phyloP scores from a whole-genome alignment of 2,329 filamentous ascomycete genomes.

The Zymoseptoria brevis region DNA sequence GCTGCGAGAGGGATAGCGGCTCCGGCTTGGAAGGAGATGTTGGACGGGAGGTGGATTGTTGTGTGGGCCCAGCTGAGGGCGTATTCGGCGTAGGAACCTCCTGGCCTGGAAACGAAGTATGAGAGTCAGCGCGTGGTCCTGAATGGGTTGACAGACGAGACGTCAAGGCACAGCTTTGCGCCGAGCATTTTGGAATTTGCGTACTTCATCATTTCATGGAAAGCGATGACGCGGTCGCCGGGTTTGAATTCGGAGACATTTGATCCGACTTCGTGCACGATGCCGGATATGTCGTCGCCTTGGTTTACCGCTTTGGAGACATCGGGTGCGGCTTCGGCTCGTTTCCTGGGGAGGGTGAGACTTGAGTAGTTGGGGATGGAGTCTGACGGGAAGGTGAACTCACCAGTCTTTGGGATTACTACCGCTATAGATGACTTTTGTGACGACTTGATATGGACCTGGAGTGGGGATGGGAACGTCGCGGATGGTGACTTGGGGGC shows the following conservation, averaged over 20 bases:
- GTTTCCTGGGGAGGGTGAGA: too few relatives aligned
- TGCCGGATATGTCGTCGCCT: conserved; percentile 32
- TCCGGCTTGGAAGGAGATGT: conserved; percentile 45
- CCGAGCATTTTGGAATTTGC: too few relatives aligned
- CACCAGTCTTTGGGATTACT: conserved; percentile 29
- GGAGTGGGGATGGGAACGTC: conserved; percentile 38
- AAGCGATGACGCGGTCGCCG: conserved; percentile 51
- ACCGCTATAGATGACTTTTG: conserved; percentile 26
- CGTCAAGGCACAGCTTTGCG: too few relatives aligned
- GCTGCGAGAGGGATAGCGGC: conserved; percentile 40
- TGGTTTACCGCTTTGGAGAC: conserved; percentile 19
- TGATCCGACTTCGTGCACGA: conserved; percentile 47
- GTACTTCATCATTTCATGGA: conserved; percentile 43
- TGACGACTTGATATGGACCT: conserved; percentile 25
- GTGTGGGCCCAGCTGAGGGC: conserved; percentile 49
- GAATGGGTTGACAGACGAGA: too few relatives aligned
- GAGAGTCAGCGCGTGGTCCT: too few relatives aligned
- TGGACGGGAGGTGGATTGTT: conserved; percentile 48
- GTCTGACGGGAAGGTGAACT: too few relatives aligned
- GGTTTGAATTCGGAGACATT: conserved; percentile 51
- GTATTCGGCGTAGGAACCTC: conserved; percentile 56
- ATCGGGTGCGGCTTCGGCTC: conserved; percentile 21
- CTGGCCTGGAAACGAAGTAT: conserved; percentile 15
- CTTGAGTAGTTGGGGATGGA: too few relatives aligned
- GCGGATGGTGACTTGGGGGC: conserved; percentile 30